Evolutionary conservation across 2,329 filamentous ascomycete genomes (phyloP).

Genomic region (Colletotrichum eleusines): DNA sequence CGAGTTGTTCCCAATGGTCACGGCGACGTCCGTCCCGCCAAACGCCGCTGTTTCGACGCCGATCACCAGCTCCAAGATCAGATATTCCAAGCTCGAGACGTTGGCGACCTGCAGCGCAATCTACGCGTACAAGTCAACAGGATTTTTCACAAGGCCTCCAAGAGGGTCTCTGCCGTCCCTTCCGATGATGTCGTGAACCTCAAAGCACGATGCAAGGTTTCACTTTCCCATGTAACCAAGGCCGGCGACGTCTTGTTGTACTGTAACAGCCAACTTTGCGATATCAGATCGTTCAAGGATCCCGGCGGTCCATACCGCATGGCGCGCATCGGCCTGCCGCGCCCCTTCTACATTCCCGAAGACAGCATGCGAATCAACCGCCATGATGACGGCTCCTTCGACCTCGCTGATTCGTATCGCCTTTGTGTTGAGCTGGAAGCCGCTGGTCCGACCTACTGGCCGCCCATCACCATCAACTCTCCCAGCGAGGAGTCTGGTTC

Average conservation of each 20-base stretch:
- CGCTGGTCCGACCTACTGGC: conserved; percentile 63
- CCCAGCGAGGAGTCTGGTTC: conserved; percentile 26
- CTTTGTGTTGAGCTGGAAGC: conserved; percentile 66
- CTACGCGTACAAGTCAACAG: conserved; percentile 67
- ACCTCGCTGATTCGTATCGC: conserved; percentile 63
- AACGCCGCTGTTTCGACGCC: conserved; percentile 62
- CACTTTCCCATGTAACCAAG: conserved; percentile 50
- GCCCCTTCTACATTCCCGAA: conserved; percentile 65
- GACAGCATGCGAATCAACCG: conserved; percentile 64
- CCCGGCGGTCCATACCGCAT: conserved; percentile 59
- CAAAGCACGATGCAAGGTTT: conserved; percentile 58
- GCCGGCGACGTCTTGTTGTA: conserved; percentile 54
- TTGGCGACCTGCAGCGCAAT: conserved; percentile 54
- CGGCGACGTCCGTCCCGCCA: conserved; percentile 56
- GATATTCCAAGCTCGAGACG: conserved; percentile 49
- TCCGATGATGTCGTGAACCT: conserved; percentile 46
- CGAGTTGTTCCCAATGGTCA: conserved; percentile 53
- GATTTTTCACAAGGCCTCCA: conserved; percentile 61
- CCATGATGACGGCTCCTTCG: conserved; percentile 60
- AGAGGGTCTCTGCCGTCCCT: conserved; percentile 46
- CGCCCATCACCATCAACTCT: conserved; percentile 53
- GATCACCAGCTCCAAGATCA: conserved; percentile 49
- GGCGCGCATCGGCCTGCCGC: conserved; percentile 61
- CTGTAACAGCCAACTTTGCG: conserved; percentile 67
- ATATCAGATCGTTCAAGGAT: conserved; percentile 63